Conservation (phyloP, 2,329 filamentous ascomycete genomes). For the Curvularia spicifera region DNA sequence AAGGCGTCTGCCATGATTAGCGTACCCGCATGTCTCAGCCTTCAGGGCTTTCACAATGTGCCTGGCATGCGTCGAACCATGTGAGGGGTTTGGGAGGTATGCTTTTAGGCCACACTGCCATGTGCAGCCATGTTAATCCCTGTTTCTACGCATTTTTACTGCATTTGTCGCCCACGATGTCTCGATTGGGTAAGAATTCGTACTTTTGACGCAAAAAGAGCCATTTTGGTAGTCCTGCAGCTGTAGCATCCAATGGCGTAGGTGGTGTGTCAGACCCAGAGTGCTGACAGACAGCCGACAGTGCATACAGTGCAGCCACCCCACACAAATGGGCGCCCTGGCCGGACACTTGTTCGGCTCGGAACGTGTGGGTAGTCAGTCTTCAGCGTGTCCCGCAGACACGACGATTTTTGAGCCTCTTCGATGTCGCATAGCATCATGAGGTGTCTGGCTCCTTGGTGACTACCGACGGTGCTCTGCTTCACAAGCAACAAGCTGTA, state of each 20-base stretch:
- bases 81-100: not conserved
- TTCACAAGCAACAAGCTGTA: not conserved
- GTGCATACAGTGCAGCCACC: conserved; percentile 1
- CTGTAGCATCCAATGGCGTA: conserved; percentile 9
- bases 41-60: not conserved
- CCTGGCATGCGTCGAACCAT: conserved; percentile 5
- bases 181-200: not conserved
- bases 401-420: not conserved
- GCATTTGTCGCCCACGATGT: not conserved
- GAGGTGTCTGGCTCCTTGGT: not conserved
- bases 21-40: conserved; percentile 10
- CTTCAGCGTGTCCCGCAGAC: not conserved
- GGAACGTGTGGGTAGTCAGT: not conserved
- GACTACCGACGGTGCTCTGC: not conserved
- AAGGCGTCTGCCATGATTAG: conserved; percentile 11
- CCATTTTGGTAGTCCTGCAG: conserved; percentile 7
- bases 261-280: conserved; percentile 11
- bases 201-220: conserved; percentile 7
- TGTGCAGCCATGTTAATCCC: conserved; percentile 10
- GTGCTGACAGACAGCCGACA: conserved; percentile 8
- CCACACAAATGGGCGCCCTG: not conserved
- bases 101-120: conserved; percentile 1
- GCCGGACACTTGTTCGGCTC: not conserved
- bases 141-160: conserved; percentile 2
- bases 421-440: not conserved